Evolutionary conservation across 1,284 basidiomycete genomes (phyloP).

Genomic region (Taiwanofungus camphoratus): DNA sequence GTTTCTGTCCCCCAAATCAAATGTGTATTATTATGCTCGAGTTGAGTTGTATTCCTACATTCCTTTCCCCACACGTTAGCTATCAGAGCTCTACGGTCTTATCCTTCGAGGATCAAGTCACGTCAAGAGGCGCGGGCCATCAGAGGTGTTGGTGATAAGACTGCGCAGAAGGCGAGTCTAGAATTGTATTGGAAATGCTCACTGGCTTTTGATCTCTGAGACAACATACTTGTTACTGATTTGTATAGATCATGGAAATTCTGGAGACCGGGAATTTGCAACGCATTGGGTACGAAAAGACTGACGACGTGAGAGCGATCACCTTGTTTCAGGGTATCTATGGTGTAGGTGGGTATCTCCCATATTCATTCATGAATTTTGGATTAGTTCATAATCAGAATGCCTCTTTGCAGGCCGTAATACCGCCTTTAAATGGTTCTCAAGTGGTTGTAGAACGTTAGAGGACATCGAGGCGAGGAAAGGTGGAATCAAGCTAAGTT

Average conservation of each 20-base stretch:
- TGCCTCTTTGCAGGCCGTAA: conserved; percentile 38
- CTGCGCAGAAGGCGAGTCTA: conserved; percentile 60
- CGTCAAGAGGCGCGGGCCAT: conserved; percentile 60
- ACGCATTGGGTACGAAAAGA: conserved; percentile 57
- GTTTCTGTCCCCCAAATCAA: neutral
- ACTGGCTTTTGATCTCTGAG: neutral
- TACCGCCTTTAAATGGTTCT: conserved; percentile 69
- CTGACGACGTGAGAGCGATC: conserved; percentile 49
- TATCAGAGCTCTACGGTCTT: conserved; percentile 45
- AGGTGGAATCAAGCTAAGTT: conserved; percentile 54
- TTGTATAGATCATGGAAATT: conserved; percentile 71
- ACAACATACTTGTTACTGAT: neutral
- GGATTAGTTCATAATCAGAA: neutral
- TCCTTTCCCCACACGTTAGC: conserved; percentile 31
- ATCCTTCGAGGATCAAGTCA: conserved; percentile 57
- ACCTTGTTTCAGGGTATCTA: conserved; percentile 74
- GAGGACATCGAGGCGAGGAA: conserved; percentile 64
- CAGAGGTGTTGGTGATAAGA: conserved; percentile 65
- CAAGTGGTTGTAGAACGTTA: conserved; percentile 71
- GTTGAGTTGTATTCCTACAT: neutral
- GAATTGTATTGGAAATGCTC: neutral
- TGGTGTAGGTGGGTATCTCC: conserved; percentile 61
- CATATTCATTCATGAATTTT: neutral
- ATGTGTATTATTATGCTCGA: conserved; percentile 2
- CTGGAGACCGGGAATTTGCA: conserved; percentile 60